phyloP scores from a whole-genome alignment of 257 asterid species.

The Cruciata laevipes region DNA sequence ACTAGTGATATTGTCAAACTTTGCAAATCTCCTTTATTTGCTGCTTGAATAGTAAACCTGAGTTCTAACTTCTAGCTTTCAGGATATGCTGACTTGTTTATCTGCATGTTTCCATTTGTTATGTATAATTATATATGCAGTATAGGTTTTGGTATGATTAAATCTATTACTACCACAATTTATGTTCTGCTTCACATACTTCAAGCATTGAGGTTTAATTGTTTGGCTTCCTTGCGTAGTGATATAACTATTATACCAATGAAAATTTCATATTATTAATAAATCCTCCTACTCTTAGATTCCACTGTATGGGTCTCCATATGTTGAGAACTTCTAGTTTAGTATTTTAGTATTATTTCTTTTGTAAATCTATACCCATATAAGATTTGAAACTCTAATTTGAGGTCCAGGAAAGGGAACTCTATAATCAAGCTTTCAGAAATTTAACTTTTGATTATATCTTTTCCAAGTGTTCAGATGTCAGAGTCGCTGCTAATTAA shows the following conservation, averaged over 20 bases:
- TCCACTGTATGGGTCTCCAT: background rate
- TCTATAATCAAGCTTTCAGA: background rate
- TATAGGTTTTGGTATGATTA: background rate
- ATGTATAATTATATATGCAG: background rate
- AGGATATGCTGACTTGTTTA: background rate
- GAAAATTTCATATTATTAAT: background rate
- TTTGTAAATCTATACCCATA: background rate
- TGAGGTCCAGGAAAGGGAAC: background rate
- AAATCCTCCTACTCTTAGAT: background rate
- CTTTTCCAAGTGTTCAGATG: too few species aligned
- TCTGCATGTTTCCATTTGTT: background rate
- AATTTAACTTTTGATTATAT: background rate
- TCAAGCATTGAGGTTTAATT: background rate
- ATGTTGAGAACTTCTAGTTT: background rate
- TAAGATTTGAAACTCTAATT: background rate
- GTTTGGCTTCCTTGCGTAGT: background rate
- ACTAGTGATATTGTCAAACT: conserved; percentile 2
- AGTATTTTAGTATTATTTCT: background rate
- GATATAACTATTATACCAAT: background rate
- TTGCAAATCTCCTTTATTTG: background rate
- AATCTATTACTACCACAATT: background rate
- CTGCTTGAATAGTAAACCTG: background rate
- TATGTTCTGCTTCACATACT: background rate
- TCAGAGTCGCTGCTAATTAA: background rate
- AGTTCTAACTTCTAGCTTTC: background rate